Evolutionary conservation across 1,284 basidiomycete species (phyloP).

Genomic region (Sporisorium scitamineum): DNA sequence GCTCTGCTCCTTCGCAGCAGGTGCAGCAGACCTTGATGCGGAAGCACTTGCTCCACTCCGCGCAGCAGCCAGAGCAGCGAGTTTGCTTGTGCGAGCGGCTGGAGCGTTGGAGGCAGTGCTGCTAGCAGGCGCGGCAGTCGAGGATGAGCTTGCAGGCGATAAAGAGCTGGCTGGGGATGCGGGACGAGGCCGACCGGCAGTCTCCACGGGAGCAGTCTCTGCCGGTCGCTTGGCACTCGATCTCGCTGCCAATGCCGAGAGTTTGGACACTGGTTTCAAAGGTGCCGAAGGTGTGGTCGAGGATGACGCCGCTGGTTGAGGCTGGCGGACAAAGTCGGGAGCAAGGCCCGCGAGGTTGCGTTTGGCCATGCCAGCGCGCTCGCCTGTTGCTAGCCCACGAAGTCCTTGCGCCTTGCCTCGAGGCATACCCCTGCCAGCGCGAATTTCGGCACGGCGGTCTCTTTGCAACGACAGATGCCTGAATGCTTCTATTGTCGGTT

Average conservation of each 20-base stretch:
- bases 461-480: conserved; percentile 68
- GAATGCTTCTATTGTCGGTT: conserved; percentile 74
- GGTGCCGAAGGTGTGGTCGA: not conserved
- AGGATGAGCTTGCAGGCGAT: conserved; percentile 1
- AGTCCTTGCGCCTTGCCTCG: conserved; percentile 42
- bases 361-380: conserved; percentile 50
- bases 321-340: conserved; percentile 29
- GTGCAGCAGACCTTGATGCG: conserved; percentile 15
- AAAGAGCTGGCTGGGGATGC: conserved; percentile 22
- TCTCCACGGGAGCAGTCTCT: conserved; percentile 19
- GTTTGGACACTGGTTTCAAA: conserved; percentile 42
- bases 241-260: conserved; percentile 42
- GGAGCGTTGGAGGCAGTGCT: conserved; percentile 12
- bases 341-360: conserved; percentile 47
- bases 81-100: conserved; percentile 47
- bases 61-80: conserved; percentile 57
- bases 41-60: conserved; percentile 21
- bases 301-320: conserved; percentile 5
- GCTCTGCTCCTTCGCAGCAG: conserved; percentile 18
- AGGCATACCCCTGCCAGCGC: conserved; percentile 28
- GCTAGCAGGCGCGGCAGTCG: conserved; percentile 2
- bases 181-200: conserved; percentile 17
- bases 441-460: conserved; percentile 34
- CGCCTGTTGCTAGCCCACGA: conserved; percentile 42
- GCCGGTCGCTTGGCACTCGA: conserved; percentile 47